Evolutionary conservation across 192 early-diverging fungal species (phyloP).

Genomic region (Coemansia sp.): DNA sequence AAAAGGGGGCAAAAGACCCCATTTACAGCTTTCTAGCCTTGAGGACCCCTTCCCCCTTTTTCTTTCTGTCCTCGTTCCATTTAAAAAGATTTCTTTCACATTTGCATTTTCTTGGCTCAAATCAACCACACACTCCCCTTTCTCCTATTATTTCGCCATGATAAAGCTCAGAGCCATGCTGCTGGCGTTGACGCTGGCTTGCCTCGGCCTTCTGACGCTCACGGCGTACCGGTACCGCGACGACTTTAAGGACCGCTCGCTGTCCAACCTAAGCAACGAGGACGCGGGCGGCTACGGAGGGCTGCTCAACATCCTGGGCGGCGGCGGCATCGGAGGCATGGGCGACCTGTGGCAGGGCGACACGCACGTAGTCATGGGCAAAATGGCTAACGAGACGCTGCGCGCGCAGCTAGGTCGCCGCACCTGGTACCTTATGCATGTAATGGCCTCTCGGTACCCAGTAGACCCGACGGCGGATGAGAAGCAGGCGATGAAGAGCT

Average conservation of each 20-base stretch:
- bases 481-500: slow-evolving; percentile 73
- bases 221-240: slow-evolving; percentile 41
- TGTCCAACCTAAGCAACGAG: slow-evolving; percentile 33
- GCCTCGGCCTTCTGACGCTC: slow-evolving; percentile 29
- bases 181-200: slow-evolving; percentile 14
- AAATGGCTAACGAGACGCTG: slow-evolving; percentile 73
- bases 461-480: slow-evolving; percentile 76
- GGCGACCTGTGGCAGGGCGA: slow-evolving; percentile 41
- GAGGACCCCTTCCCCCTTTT: neutral
- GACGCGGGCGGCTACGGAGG: slow-evolving; percentile 7
- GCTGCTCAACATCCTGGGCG: slow-evolving; percentile 28
- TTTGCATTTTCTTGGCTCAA: neutral
- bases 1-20: no score
- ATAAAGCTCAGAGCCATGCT: slow-evolving; percentile 29
- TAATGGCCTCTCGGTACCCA: slow-evolving; percentile 90
- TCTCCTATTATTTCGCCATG: slow-evolving; percentile 14
- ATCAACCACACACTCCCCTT: neutral
- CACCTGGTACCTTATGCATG: slow-evolving; percentile 93
- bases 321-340: slow-evolving; percentile 13
- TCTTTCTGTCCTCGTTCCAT: neutral
- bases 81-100: neutral
- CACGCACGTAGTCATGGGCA: slow-evolving; percentile 66
- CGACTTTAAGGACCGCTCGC: slow-evolving; percentile 39
- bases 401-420: slow-evolving; percentile 84
- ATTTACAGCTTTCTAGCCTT: neutral